These are phyloP conservation scores for Tolypocladium nubicola DNA, from an alignment of 2,329 filamentous ascomycete species.

Conservation along the genomic window DNA sequence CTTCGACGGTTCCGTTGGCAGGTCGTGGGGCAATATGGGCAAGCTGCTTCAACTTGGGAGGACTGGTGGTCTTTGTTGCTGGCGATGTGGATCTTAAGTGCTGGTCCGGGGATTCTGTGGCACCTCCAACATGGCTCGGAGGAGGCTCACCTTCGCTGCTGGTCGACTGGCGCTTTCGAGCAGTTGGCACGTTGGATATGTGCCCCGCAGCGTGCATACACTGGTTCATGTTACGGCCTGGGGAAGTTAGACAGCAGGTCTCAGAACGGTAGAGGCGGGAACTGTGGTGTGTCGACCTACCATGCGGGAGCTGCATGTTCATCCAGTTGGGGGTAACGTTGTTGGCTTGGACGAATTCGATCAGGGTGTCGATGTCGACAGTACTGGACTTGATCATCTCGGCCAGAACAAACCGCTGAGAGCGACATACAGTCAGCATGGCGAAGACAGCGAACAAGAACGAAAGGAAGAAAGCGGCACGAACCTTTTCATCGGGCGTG, in stretches of 20 bases:
- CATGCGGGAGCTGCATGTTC: conserved; percentile 35
- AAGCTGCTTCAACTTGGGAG: background rate
- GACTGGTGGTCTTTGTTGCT: background rate
- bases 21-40: conserved; percentile 15
- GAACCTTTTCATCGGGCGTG: background rate
- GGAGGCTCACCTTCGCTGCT: conserved; percentile 21
- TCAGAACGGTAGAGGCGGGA: background rate
- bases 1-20: conserved; percentile 4
- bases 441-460: background rate
- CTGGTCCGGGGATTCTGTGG: background rate
- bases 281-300: conserved; percentile 18
- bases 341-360: conserved; percentile 33
- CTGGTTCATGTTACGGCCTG: conserved; percentile 37
- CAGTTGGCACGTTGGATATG: conserved; percentile 20
- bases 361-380: conserved; percentile 33
- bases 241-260: background rate
- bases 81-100: background rate
- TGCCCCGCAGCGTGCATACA: conserved; percentile 29
- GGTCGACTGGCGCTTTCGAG: conserved; percentile 24
- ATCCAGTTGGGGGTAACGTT: conserved; percentile 33
- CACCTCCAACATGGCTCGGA: background rate
- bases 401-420: conserved; percentile 43
- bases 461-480: background rate
- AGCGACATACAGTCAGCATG: background rate
- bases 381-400: conserved; percentile 48